Conservation (phyloP, 2,329 filamentous ascomycete genomes). For the Xylariaceae sp. region DNA sequence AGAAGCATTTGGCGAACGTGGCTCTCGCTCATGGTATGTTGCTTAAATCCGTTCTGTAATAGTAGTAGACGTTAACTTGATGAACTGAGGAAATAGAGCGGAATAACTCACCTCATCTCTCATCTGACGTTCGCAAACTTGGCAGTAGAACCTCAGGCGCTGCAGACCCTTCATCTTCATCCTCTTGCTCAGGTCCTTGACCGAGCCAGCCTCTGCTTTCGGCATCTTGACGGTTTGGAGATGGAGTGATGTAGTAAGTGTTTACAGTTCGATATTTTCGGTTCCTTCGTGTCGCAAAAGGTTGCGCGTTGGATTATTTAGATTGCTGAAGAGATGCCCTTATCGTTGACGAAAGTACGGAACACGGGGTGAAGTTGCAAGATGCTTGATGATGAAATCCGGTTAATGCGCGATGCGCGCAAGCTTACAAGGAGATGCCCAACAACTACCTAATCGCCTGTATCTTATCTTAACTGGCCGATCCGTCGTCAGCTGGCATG, state of each 20-base stretch:
- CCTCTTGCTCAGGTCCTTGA: constrained; percentile 86
- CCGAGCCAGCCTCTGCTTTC: constrained; percentile 84
- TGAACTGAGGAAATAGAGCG: background rate
- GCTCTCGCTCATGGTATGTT: constrained; percentile 58
- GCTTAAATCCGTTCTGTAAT: constrained; percentile 88
- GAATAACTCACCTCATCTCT: constrained; percentile 12
- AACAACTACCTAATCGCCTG: too few species aligned
- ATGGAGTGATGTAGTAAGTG: too few species aligned
- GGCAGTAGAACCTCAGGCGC: constrained; percentile 86
- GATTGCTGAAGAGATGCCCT: background rate
- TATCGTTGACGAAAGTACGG: too few species aligned
- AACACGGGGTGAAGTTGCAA: background rate
- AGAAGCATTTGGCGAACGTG: constrained; percentile 74
- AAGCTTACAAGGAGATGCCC: background rate
- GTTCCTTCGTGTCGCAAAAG: background rate
- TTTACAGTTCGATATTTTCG: background rate
- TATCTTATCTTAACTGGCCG: background rate
- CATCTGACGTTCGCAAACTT: constrained; percentile 57
- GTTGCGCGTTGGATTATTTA: background rate
- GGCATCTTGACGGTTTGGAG: constrained; percentile 58
- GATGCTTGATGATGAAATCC: background rate
- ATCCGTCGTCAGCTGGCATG: background rate
- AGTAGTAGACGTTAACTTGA: constrained; percentile 37
- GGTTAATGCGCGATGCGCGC: background rate
- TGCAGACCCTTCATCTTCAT: constrained; percentile 77